phyloP scores from a whole-genome alignment of 2,329 filamentous ascomycete genomes.

The Zymoseptoria ardabiliae region DNA sequence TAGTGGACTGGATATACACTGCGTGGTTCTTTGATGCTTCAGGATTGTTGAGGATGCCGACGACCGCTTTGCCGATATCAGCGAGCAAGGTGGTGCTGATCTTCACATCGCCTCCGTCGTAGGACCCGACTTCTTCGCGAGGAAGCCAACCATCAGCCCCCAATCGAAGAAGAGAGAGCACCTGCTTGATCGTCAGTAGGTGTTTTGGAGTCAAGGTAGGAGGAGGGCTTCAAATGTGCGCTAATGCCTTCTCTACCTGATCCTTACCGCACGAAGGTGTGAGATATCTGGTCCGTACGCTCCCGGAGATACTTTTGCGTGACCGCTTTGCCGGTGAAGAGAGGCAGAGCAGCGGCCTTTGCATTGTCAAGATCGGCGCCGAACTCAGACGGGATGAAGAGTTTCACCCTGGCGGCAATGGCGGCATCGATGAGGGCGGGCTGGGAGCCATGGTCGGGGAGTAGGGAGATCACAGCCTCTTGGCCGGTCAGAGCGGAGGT shows the following conservation, averaged over 20 bases:
- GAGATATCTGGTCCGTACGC: constrained; percentile 26
- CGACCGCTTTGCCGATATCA: constrained; percentile 29
- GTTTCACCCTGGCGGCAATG: constrained; percentile 31
- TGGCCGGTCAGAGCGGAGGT: constrained; percentile 30
- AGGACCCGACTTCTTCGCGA: constrained; percentile 26
- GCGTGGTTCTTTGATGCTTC: constrained; percentile 31
- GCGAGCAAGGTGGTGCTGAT: constrained; percentile 28
- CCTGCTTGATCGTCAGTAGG: constrained; percentile 5
- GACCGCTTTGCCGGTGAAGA: constrained; percentile 32
- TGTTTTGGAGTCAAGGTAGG: no score
- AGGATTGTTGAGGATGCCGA: constrained; percentile 27
- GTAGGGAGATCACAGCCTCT: constrained; percentile 27
- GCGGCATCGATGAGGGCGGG: constrained; percentile 35
- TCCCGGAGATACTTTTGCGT: constrained; percentile 31
- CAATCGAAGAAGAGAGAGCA: constrained; percentile 31
- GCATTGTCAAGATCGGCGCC: constrained; percentile 30
- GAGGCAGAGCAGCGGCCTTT: constrained; percentile 26
- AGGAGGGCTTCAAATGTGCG: no score
- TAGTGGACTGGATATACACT: constrained; percentile 32
- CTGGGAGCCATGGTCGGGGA: constrained; percentile 10
- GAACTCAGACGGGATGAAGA: constrained; percentile 37
- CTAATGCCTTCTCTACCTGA: constrained; percentile 2
- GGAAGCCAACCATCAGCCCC: constrained; percentile 25
- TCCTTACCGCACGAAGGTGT: constrained; percentile 27
- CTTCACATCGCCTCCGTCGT: constrained; percentile 30